These are phyloP conservation scores for Colletotrichum cereale DNA, from an alignment of 2,329 filamentous ascomycete genomes.

Conservation along the genomic window DNA sequence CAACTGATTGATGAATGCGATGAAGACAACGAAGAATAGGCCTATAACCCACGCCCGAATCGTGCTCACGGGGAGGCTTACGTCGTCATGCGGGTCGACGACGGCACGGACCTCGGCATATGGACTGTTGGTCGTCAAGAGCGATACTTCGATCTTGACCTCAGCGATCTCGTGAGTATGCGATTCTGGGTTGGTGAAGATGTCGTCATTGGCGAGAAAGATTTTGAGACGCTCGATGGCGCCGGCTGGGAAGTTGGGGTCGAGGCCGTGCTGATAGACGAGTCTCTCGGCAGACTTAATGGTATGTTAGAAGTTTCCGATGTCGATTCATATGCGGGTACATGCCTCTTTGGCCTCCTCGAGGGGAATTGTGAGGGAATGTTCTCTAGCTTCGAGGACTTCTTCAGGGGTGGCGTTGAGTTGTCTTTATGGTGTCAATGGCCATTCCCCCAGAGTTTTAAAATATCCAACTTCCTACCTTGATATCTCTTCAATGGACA, in stretches of 20 bases:
- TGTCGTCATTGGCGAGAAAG: slow-evolving; percentile 50
- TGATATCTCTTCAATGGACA: slow-evolving; percentile 25
- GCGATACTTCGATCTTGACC: slow-evolving; percentile 49
- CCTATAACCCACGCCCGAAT: slow-evolving; percentile 56
- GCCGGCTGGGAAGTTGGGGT: slow-evolving; percentile 60
- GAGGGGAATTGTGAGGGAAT: slow-evolving; percentile 10
- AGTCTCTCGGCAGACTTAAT: slow-evolving; percentile 44
- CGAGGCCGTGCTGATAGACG: slow-evolving; percentile 56
- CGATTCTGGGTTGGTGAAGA: slow-evolving; percentile 44
- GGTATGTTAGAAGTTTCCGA: slow-evolving; percentile 30
- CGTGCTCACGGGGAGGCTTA: slow-evolving; percentile 55
- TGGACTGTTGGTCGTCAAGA: slow-evolving; percentile 52
- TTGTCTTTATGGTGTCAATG: slow-evolving; percentile 7
- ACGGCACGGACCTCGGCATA: slow-evolving; percentile 60
- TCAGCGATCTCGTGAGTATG: slow-evolving; percentile 47
- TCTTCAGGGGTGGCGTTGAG: slow-evolving; percentile 45
- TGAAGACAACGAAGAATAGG: slow-evolving; percentile 49
- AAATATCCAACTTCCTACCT: neutral
- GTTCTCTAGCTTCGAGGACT: slow-evolving; percentile 44
- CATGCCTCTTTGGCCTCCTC: slow-evolving; percentile 17
- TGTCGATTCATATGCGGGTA: accelerated
- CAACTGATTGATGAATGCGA: slow-evolving; percentile 53
- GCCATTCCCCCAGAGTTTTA: accelerated
- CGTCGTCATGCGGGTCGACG: slow-evolving; percentile 58
- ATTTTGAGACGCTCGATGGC: slow-evolving; percentile 55